These are phyloP conservation scores for Diophrys appendiculata DNA, from an alignment of 73 alveolate species.

Conservation along the genomic window DNA sequence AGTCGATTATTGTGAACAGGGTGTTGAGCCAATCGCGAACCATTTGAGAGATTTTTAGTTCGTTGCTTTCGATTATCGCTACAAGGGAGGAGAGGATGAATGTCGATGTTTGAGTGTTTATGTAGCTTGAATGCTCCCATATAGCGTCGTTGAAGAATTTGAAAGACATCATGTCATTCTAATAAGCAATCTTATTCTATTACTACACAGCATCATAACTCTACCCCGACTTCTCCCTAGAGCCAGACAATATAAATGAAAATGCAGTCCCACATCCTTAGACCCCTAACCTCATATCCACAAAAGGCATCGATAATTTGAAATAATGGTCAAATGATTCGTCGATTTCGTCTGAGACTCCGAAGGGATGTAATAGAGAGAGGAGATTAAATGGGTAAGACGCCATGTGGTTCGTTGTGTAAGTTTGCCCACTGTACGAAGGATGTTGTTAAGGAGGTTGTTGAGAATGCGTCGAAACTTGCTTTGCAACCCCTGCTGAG, in stretches of 20 bases:
- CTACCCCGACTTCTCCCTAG: slow-evolving; percentile 9
- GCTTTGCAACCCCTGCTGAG: background rate
- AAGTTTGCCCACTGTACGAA: background rate
- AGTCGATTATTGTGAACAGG: slow-evolving; percentile 28
- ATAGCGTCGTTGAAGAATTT: slow-evolving; percentile 44
- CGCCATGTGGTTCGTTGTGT: slow-evolving; percentile 21
- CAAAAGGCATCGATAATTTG: slow-evolving; percentile 43
- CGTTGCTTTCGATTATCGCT: slow-evolving; percentile 35
- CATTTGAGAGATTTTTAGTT: slow-evolving; percentile 18
- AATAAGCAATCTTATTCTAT: background rate
- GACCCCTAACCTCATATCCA: slow-evolving; percentile 50
- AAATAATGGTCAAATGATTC: slow-evolving; percentile 31
- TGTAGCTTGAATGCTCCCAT: slow-evolving; percentile 53
- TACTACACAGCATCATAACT: background rate
- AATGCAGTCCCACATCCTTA: slow-evolving; percentile 45
- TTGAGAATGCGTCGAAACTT: background rate
- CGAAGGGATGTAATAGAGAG: slow-evolving; percentile 38
- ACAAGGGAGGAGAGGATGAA: slow-evolving; percentile 42
- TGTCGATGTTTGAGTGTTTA: slow-evolving; percentile 28
- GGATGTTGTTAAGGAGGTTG: background rate
- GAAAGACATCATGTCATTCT: background rate
- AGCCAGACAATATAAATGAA: slow-evolving; percentile 30
- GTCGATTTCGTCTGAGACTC: slow-evolving; percentile 38
- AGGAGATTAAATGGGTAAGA: slow-evolving; percentile 32
- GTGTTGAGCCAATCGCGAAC: slow-evolving; percentile 50